Evolutionary conservation across 1,139 yeast genomes (phyloP), one percentile per base, ranked within the genome.

Genomic region (Hanseniaspora gamundiae): DNA sequence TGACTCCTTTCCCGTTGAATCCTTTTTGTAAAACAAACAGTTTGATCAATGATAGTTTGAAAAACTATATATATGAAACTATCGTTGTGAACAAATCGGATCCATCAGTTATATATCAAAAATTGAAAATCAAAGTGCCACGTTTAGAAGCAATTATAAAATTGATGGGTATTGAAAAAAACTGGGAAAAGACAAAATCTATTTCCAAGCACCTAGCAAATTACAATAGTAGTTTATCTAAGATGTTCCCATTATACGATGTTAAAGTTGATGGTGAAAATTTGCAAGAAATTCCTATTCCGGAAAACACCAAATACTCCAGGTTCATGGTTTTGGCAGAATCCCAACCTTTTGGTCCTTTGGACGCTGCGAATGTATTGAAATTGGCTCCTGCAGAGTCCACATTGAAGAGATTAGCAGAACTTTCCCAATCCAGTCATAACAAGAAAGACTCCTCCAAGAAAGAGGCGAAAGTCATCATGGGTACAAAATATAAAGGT

Each of bases 271-370:
- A 44, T 26, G 46, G 42, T 38, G 93, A 83, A 58, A 82, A 82
- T 57, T 68, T 82, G 60, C 82, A 95, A n/a, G 97, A 91, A 70
- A 85, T 88, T 68, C 95, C 96, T 28, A 78, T 85, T 46, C 95
- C 96, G 21, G 74, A 77, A 52, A 85, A 81, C 64, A 84, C 95
- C 2, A 70, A 81, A 51, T 79, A 78, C 50, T 88, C 93, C 53
- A 73, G 94, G 52, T 88, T 87, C 68, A 66, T 86, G 60, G 82
- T 94, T 20, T 80, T 91, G 60, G 91, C 95, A 13, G 97, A 91
- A 66, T 79, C 88, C 19, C 94, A 87, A 65, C 95, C 95, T n/a
- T 88, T 88, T 62, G 96, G 96, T 4, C 95, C 97, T 7, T 74
- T 87, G 8, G 97, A 91, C 59, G 96, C 98, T n/a, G 95, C 98